phyloP scores from a whole-genome alignment of 345 rosid species.

The Microthlaspi erraticum region DNA sequence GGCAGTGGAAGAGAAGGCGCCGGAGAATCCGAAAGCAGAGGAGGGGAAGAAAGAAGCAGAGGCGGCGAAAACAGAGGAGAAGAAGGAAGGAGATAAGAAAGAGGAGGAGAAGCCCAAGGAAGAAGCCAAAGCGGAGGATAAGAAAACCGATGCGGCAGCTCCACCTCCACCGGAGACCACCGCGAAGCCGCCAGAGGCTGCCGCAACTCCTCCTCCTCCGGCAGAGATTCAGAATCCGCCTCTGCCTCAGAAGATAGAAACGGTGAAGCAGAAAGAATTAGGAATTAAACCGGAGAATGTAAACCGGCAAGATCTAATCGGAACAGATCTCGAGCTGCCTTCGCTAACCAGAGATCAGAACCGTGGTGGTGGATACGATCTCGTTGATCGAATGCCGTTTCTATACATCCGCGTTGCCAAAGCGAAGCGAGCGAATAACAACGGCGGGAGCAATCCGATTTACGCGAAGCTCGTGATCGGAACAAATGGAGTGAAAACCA shows the following conservation, averaged over 20 bases:
- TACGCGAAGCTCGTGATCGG: slow-evolving; percentile 84
- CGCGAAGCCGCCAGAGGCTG: slow-evolving; percentile 40
- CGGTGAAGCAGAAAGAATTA: slow-evolving; percentile 45
- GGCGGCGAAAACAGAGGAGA: slow-evolving; percentile 48
- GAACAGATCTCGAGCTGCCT: slow-evolving; percentile 60
- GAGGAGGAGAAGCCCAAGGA: slow-evolving; percentile 49
- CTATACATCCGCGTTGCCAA: slow-evolving; percentile 76
- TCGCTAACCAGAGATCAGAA: slow-evolving; percentile 59
- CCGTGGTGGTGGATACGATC: slow-evolving; percentile 68
- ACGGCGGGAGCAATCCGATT: slow-evolving; percentile 48
- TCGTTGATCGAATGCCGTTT: slow-evolving; percentile 85
- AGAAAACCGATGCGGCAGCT: slow-evolving; percentile 43
- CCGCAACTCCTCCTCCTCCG: slow-evolving; percentile 35
- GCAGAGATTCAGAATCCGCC: slow-evolving; percentile 54
- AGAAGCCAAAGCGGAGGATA: slow-evolving; percentile 43
- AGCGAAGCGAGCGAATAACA: slow-evolving; percentile 54
- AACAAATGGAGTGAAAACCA: slow-evolving; percentile 78
- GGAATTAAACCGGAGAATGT: slow-evolving; percentile 35
- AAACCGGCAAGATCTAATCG: slow-evolving; percentile 48
- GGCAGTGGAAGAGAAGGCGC: slow-evolving; percentile 43
- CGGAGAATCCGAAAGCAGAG: slow-evolving; percentile 39
- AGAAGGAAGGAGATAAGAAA: slow-evolving; percentile 48
- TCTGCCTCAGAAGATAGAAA: slow-evolving; percentile 51
- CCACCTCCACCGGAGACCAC: slow-evolving; percentile 40
- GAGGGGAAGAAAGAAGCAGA: slow-evolving; percentile 46